A percentile compares a stretch with the other conserved stretches of the same genome.
Conservation (phyloP, 768 basidiomycete species). For the Pulveroboletus ravenelii region DNA sequence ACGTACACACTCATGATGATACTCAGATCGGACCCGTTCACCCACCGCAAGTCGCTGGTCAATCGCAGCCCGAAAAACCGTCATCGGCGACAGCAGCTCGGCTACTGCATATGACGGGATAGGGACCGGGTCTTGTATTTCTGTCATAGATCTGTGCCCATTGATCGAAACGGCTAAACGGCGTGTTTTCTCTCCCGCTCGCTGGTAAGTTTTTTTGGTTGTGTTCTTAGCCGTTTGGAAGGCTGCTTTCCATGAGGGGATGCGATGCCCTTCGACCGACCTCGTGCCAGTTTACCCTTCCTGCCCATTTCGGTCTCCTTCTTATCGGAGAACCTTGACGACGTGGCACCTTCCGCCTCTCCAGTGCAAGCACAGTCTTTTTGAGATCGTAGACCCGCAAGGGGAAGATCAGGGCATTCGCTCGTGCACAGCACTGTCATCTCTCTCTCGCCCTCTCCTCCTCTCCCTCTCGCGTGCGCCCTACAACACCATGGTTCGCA, state of each 20-base stretch:
- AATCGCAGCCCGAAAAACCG: background rate
- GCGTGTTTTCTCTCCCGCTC: constrained; percentile 9
- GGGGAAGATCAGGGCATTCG: constrained; percentile 27
- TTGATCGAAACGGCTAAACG: constrained; percentile 11
- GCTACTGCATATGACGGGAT: constrained; percentile 2
- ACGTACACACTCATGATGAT: background rate
- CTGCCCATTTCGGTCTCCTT: constrained; percentile 24
- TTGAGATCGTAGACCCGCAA: constrained; percentile 17
- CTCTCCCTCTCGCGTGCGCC: background rate
- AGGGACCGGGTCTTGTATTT: constrained; percentile 1
- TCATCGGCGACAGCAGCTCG: constrained; percentile 2
- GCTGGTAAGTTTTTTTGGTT: constrained; percentile 13
- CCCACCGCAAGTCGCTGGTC: background rate
- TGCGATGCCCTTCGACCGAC: constrained; percentile 18
- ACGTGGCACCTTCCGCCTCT: constrained; percentile 23
- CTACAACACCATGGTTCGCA: constrained; percentile 10
- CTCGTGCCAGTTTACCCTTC: constrained; percentile 29
- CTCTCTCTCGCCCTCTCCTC: constrained; percentile 1
- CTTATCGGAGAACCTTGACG: constrained; percentile 24
- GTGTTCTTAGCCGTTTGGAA: constrained; percentile 19
- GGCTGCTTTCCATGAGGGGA: constrained; percentile 25
- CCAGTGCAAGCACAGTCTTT: constrained; percentile 13
- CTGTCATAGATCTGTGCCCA: constrained; percentile 11
- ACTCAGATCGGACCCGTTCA: background rate
- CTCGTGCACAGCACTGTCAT: constrained; percentile 22